Conservation (phyloP, 2,329 filamentous ascomycete species). For the Aspergillus unguis region DNA sequence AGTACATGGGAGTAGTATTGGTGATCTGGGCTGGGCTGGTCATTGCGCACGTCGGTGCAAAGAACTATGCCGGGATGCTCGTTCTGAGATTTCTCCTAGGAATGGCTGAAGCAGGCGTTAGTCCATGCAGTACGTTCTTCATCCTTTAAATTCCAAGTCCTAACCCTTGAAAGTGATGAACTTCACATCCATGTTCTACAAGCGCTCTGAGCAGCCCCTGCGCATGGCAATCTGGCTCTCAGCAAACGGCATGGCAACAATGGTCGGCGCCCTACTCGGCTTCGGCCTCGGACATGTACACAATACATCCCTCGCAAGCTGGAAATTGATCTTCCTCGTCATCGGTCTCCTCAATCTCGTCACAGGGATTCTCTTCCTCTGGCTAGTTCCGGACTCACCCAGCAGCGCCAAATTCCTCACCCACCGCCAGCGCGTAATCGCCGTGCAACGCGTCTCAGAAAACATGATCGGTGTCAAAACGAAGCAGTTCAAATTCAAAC, state of each 20-base stretch:
- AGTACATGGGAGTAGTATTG: slow-evolving; percentile 41
- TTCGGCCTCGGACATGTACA: slow-evolving; percentile 36
- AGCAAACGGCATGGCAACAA: slow-evolving; percentile 37
- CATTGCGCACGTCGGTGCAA: slow-evolving; percentile 37
- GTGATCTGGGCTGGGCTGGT: slow-evolving; percentile 43
- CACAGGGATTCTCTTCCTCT: slow-evolving; percentile 33
- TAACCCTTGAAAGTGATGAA: slow-evolving; percentile 24
- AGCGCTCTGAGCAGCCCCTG: slow-evolving; percentile 36
- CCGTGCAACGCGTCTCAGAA: slow-evolving; percentile 41
- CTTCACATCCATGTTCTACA: slow-evolving; percentile 39
- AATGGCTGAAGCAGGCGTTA: slow-evolving; percentile 39
- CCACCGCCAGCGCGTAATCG: slow-evolving; percentile 38
- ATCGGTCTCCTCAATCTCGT: slow-evolving; percentile 47
- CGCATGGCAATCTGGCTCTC: slow-evolving; percentile 37
- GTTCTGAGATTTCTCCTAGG: slow-evolving; percentile 49
- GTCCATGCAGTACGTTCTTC: slow-evolving; percentile 26
- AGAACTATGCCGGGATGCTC: slow-evolving; percentile 43
- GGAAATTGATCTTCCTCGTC: slow-evolving; percentile 43
- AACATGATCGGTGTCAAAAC: slow-evolving; percentile 45
- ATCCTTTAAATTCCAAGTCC: no score
- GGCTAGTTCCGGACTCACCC: slow-evolving; percentile 39
- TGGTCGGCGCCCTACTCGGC: slow-evolving; percentile 36
- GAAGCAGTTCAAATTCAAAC: slow-evolving; percentile 30
- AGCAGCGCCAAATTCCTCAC: slow-evolving; percentile 39
- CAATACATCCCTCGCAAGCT: slow-evolving; percentile 27